These are phyloP conservation scores for Phragmites australis DNA, from an alignment of 176 grass and related monocot species.

Conservation along the genomic window DNA sequence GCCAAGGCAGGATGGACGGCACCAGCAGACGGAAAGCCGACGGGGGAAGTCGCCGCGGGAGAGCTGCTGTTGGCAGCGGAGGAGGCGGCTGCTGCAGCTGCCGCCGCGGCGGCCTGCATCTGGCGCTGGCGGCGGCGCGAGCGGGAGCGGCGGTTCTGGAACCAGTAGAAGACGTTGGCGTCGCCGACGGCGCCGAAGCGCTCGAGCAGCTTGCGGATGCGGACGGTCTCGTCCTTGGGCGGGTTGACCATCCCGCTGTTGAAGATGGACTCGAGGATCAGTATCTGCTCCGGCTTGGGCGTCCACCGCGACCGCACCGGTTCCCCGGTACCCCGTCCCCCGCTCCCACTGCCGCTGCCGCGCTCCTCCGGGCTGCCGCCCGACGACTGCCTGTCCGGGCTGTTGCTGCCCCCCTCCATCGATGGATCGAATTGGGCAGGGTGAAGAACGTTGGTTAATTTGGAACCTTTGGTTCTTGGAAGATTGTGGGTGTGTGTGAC, in stretches of 20 bases:
- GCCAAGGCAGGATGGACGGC: slow-evolving; percentile 31
- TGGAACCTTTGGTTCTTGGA: slow-evolving; percentile 43
- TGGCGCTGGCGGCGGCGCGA: slow-evolving; percentile 90
- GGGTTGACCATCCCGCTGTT: slow-evolving; percentile 97
- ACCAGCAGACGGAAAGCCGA: slow-evolving; percentile 16
- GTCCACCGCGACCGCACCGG: slow-evolving; percentile 87
- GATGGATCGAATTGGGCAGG: slow-evolving; percentile 6
- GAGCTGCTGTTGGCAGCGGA: slow-evolving; percentile 9
- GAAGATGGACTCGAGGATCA: slow-evolving; percentile 98
- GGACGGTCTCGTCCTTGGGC: slow-evolving; percentile 84
- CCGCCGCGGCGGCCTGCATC: slow-evolving; percentile 65
- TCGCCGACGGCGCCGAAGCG: slow-evolving; percentile 83
- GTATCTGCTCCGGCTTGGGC: slow-evolving; percentile 93
- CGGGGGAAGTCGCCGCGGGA: slow-evolving; percentile 12
- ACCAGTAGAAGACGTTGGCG: slow-evolving; percentile 99
- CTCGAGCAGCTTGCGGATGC: slow-evolving; percentile 94
- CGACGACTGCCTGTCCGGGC: slow-evolving; percentile 45
- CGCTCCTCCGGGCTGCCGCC: slow-evolving; percentile 45
- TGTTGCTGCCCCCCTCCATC: slow-evolving; percentile 42
- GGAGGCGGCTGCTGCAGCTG: slow-evolving; percentile 9
- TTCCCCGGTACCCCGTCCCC: slow-evolving; percentile 38
- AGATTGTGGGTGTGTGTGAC: background rate
- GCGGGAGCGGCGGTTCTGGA: slow-evolving; percentile 88
- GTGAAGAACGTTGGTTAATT: slow-evolving; percentile 19
- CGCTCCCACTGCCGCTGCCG: slow-evolving; percentile 4